Conservation (phyloP, 352 stramenopile species). For the Phytophthora colocasiae region DNA sequence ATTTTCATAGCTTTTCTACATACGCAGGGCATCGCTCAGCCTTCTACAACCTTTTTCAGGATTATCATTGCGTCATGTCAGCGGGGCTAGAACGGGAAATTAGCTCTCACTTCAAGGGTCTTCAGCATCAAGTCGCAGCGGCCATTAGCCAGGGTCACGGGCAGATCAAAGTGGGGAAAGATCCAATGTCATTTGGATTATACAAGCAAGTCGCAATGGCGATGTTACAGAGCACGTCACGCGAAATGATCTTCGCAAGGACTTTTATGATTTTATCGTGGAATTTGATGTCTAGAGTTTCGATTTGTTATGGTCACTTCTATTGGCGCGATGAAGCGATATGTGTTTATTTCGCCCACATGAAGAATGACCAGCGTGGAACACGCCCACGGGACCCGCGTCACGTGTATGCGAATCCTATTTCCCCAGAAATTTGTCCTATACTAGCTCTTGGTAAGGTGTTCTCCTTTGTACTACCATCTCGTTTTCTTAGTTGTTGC, state of each 20-base stretch:
- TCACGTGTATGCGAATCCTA: conserved; percentile 44
- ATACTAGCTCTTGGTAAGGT: conserved; percentile 37
- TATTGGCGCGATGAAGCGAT: conserved; percentile 42
- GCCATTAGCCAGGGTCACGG: no score
- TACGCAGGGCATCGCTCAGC: conserved; percentile 22
- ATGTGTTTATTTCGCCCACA: conserved; percentile 44
- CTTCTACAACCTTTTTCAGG: conserved; percentile 21
- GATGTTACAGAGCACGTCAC: no score
- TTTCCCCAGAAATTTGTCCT: conserved; percentile 32
- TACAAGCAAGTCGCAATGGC: no score
- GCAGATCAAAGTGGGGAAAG: no score
- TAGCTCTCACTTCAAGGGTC: no score
- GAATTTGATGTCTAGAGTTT: conserved; percentile 31
- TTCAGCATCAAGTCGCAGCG: no score
- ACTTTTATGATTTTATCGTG: no score
- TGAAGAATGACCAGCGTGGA: conserved; percentile 42
- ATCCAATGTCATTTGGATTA: no score
- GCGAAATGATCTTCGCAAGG: no score
- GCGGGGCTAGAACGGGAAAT: neutral
- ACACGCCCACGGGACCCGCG: conserved; percentile 28
- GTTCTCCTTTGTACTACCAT: no score
- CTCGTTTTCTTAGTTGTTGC: no score
- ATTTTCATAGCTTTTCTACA: neutral
- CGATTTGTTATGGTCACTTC: conserved; percentile 32
- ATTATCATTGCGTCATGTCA: conserved; percentile 8